Percentiles rank a stretch among this genome's conserved stretches.
Conservation (phyloP, 2,329 filamentous ascomycete genomes). For the Daldinia sp. region DNA sequence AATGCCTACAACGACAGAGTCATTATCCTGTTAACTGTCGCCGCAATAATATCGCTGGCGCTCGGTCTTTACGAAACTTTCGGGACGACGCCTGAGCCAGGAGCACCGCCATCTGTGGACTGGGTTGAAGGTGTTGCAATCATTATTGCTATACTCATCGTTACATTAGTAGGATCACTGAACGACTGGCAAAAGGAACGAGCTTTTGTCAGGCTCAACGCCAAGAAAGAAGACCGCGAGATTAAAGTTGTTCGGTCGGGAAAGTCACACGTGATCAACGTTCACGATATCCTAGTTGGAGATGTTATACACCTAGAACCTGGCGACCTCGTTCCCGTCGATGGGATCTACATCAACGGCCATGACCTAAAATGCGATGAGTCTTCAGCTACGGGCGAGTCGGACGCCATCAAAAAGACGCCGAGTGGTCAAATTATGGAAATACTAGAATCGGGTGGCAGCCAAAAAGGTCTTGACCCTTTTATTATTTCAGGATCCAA, state of each 20-base stretch:
- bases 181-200: conserved; percentile 72
- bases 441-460: conserved; percentile 60
- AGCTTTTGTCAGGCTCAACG: conserved; percentile 66
- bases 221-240: conserved; percentile 66
- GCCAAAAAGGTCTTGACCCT: conserved; percentile 63
- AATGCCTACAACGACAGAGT: conserved; percentile 78
- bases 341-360: conserved; percentile 70
- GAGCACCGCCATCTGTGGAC: conserved; percentile 57
- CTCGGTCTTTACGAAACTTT: conserved; percentile 75
- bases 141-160: conserved; percentile 67
- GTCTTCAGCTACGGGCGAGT: conserved; percentile 75
- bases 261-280: conserved; percentile 65
- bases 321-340: conserved; percentile 71
- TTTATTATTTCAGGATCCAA: conserved; percentile 69
- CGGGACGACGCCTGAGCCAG: conserved; percentile 53
- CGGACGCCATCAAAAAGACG: conserved; percentile 72
- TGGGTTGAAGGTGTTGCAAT: conserved; percentile 73
- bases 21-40: conserved; percentile 72
- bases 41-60: conserved; percentile 72
- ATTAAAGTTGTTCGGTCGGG: conserved; percentile 72
- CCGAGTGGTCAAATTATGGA: conserved; percentile 65
- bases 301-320: conserved; percentile 73
- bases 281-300: conserved; percentile 71
- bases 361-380: conserved; percentile 74
- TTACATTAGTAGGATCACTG: conserved; percentile 65